Conservation (phyloP, 192 early-diverging fungal genomes). For the Diversispora eburnea region DNA sequence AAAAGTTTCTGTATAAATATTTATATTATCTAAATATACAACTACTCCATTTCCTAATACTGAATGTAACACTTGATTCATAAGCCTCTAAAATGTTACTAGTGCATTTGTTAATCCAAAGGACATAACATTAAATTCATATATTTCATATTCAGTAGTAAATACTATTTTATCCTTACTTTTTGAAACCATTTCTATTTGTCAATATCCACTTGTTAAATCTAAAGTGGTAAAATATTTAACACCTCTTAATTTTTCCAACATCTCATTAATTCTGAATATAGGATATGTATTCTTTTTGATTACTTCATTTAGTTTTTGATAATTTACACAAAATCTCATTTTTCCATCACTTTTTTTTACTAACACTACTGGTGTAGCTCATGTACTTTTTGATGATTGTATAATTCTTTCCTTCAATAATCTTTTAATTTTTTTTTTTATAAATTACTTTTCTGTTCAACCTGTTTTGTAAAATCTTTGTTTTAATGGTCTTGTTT, state of each 20-base stretch:
- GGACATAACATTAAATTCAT: conserved; percentile 30
- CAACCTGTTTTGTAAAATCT: neutral
- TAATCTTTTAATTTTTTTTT: neutral
- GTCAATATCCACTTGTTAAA: conserved; percentile 38
- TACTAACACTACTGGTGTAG: conserved; percentile 31
- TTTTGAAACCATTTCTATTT: conserved; percentile 31
- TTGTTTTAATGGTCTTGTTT: neutral
- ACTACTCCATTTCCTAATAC: neutral
- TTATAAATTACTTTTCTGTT: neutral
- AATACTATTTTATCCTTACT: conserved; percentile 25
- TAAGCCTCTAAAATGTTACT: conserved; percentile 5
- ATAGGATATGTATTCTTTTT: conserved; percentile 47
- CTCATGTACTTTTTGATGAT: conserved; percentile 28
- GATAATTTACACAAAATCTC: conserved; percentile 42
- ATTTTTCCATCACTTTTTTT: conserved; percentile 15
- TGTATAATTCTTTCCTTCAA: neutral
- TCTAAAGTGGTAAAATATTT: conserved; percentile 44
- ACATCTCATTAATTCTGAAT: conserved; percentile 44
- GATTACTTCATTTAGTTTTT: conserved; percentile 46
- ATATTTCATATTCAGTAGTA: conserved; percentile 19
- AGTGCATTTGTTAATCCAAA: conserved; percentile 30
- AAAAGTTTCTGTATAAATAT: no score
- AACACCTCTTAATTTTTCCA: conserved; percentile 32
- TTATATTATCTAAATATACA: no score
- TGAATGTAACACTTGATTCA: neutral